A percentile compares a stretch with the other conserved stretches of the same genome.
phyloP scores from a whole-genome alignment of 2,329 filamentous ascomycete species.

The Pseudogymnoascus sp. region DNA sequence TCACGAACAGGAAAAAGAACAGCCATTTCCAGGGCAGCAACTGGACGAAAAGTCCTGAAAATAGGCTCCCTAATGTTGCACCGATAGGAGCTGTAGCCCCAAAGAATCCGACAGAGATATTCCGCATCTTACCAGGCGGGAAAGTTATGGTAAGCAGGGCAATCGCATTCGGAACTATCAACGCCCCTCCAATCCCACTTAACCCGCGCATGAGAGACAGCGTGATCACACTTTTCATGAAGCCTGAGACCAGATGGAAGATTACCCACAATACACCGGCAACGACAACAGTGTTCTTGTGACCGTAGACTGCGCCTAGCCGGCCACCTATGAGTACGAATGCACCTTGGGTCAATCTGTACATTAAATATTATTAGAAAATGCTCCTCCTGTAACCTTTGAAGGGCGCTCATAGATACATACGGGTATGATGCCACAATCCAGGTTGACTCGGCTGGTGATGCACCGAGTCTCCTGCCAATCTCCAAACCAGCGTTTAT shows the following conservation, averaged over 20 bases:
- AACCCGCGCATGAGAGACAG: conserved; percentile 40
- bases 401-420: conserved; percentile 7
- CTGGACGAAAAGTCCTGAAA: conserved; percentile 34
- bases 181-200: conserved; percentile 42
- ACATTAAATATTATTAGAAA: too few species aligned
- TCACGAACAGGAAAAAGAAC: not conserved
- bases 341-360: conserved; percentile 41
- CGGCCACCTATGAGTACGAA: conserved; percentile 47
- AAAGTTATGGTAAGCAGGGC: conserved; percentile 42
- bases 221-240: conserved; percentile 35
- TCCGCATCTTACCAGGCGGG: conserved; percentile 38
- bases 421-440: conserved; percentile 34
- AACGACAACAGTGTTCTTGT: conserved; percentile 39
- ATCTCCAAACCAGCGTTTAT: conserved; percentile 6
- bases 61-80: conserved; percentile 35
- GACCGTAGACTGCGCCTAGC: conserved; percentile 45
- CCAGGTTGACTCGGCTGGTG: conserved; percentile 32
- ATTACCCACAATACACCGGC: conserved; percentile 37
- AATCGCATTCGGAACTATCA: conserved; percentile 46
- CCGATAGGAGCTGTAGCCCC: conserved; percentile 41
- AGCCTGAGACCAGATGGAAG: conserved; percentile 38
- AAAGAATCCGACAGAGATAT: conserved; percentile 40
- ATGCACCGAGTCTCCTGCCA: not conserved
- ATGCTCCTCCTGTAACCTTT: too few species aligned
- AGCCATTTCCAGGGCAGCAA: conserved; percentile 34